Percentiles rank a stretch among this genome's conserved stretches.
Evolutionary conservation across 768 basidiomycete species (phyloP).

Genomic region (Russula lepida): DNA sequence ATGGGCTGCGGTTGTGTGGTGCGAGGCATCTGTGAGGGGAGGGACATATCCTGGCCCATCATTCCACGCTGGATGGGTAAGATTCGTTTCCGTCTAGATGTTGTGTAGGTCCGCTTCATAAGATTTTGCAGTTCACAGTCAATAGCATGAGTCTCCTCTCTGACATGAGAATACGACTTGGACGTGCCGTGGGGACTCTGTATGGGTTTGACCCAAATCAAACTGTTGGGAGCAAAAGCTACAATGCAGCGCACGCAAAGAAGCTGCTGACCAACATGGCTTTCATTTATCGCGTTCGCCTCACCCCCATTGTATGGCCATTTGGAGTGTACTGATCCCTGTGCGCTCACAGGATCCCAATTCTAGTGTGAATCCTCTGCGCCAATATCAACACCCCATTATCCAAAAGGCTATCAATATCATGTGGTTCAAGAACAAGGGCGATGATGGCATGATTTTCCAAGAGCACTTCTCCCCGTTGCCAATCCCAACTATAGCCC

Average conservation of each 20-base stretch:
- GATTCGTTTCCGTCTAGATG: not conserved
- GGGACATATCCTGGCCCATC: not conserved
- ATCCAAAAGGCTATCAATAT: constrained; percentile 10
- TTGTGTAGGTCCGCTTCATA: not conserved
- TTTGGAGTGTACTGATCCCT: not conserved
- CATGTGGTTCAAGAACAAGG: constrained; percentile 5
- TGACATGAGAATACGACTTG: not conserved
- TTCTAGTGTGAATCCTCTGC: not conserved
- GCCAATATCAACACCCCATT: constrained; percentile 4
- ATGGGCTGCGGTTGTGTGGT: not conserved
- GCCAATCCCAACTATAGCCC: not conserved
- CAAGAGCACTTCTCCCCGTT: not conserved
- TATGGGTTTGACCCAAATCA: constrained; percentile 10
- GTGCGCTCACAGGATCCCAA: not conserved
- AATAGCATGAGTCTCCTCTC: not conserved
- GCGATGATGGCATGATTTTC: not conserved
- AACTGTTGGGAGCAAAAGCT: not conserved
- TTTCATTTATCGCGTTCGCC: constrained; percentile 6
- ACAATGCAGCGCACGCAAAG: not conserved
- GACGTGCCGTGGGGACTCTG: not conserved
- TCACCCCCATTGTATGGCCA: not conserved
- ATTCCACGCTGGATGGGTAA: not conserved
- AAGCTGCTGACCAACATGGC: not conserved
- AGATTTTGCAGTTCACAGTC: not conserved
- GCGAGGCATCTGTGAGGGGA: not conserved